Evolutionary conservation across 2,329 filamentous ascomycete species (phyloP).

Genomic region (Xylaria sp.): DNA sequence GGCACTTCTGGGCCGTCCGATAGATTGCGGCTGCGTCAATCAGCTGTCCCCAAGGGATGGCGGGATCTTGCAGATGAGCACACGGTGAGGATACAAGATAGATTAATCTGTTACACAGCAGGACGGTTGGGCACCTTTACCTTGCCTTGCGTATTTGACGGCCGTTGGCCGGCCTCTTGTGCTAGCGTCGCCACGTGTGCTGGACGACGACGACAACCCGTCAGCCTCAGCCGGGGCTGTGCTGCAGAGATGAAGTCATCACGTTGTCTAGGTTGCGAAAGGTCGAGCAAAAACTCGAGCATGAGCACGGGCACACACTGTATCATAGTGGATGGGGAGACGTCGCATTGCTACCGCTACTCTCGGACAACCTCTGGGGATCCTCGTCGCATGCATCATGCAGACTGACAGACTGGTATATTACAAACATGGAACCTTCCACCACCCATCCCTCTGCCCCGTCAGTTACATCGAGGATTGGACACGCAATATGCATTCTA

Average conservation of each 20-base stretch:
- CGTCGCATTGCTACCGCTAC: conserved; percentile 12
- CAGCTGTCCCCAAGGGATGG: conserved; percentile 42
- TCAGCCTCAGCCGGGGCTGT: conserved; percentile 16
- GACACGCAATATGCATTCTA: conserved; percentile 20
- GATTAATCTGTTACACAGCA: conserved; percentile 44
- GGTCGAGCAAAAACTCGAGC: background rate
- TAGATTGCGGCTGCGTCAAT: conserved; percentile 33
- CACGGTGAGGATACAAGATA: conserved; percentile 34
- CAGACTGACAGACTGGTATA: conserved; percentile 18
- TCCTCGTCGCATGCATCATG: conserved; percentile 29
- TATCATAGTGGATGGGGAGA: conserved; percentile 8
- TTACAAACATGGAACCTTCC: conserved; percentile 28
- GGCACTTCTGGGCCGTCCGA: conserved; percentile 30
- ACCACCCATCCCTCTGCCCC: conserved; percentile 13
- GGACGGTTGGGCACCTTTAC: conserved; percentile 44
- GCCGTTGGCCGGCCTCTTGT: conserved; percentile 34
- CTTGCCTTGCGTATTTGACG: conserved; percentile 30
- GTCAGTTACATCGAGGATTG: conserved; percentile 23
- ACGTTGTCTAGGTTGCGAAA: background rate
- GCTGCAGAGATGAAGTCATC: conserved; percentile 5
- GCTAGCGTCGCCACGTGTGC: conserved; percentile 42
- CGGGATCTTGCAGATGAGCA: conserved; percentile 47
- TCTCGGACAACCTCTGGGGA: conserved; percentile 20
- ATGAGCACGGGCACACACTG: background rate
- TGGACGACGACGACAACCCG: conserved; percentile 29